Conservation (phyloP, 352 stramenopile genomes). For the Phytophthora pini region DNA sequence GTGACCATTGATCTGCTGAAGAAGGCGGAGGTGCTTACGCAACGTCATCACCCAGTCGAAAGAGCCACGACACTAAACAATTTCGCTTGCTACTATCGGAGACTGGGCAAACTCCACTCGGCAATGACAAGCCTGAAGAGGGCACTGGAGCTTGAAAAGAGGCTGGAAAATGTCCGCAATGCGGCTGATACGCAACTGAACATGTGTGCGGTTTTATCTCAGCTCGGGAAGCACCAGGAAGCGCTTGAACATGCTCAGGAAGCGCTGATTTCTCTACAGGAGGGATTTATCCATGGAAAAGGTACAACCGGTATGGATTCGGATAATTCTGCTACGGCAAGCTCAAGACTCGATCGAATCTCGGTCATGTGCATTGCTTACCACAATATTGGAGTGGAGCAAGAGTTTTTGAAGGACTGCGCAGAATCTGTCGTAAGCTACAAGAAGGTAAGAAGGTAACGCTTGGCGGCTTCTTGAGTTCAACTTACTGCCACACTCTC, state of each 20-base stretch:
- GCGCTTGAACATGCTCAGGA: constrained; percentile 90
- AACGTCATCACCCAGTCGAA: constrained; percentile 76
- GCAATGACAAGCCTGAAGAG: constrained; percentile 93
- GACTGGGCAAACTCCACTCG: constrained; percentile 87
- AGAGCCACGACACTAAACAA: constrained; percentile 95
- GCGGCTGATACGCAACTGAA: constrained; percentile 95
- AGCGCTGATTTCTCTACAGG: constrained; percentile 89
- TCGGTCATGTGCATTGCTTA: constrained; percentile 95
- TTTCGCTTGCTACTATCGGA: constrained; percentile 93
- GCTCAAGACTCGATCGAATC: constrained; percentile 70
- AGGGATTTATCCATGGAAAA: constrained; percentile 79
- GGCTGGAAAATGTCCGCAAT: constrained; percentile 73
- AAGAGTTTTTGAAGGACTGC: constrained; percentile 94
- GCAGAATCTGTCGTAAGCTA: constrained; percentile 88
- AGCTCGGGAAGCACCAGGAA: constrained; percentile 84
- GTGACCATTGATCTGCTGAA: constrained; percentile 94
- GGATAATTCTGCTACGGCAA: constrained; percentile 11
- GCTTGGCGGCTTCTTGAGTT: too few relatives aligned
- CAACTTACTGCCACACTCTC: too few relatives aligned
- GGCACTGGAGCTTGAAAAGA: constrained; percentile 88
- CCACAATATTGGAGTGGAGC: constrained; percentile 95
- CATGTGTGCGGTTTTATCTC: constrained; percentile 92
- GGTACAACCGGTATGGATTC: constrained; percentile 1
- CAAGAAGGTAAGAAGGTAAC: constrained; percentile 58
- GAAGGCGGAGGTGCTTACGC: constrained; percentile 93